A percentile compares a stretch with the other conserved stretches of the same genome.
Evolutionary conservation across 1,284 basidiomycete genomes (phyloP).

Genomic region (Cutaneotrichosporon cavernicola): DNA sequence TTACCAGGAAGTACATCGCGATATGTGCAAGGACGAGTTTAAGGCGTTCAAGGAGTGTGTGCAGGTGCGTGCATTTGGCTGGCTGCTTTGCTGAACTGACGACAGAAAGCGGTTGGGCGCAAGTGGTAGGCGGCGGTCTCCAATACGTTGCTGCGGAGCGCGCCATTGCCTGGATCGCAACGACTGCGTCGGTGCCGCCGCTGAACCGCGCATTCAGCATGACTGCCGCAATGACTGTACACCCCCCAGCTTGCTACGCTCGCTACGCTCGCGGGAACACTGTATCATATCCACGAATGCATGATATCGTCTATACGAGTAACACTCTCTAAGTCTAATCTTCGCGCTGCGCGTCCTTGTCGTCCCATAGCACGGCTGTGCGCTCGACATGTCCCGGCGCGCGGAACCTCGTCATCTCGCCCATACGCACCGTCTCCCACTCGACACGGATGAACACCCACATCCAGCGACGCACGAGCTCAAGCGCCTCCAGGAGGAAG

Average conservation of each 20-base stretch:
- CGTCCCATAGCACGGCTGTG: constrained; percentile 24
- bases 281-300: constrained; percentile 13
- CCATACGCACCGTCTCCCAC: constrained; percentile 79
- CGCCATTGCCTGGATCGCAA: neutral
- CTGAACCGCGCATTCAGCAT: too few species aligned
- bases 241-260: too few species aligned
- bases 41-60: constrained; percentile 55
- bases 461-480: constrained; percentile 85
- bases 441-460: constrained; percentile 97
- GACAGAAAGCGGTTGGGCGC: constrained; percentile 45
- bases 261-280: neutral
- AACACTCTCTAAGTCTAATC: constrained; percentile 6
- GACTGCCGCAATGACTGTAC: too few species aligned
- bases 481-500: constrained; percentile 87
- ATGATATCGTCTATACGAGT: constrained; percentile 16
- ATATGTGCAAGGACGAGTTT: constrained; percentile 55
- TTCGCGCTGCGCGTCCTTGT: constrained; percentile 19
- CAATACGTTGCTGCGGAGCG: too few species aligned
- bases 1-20: constrained; percentile 53
- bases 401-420: constrained; percentile 38
- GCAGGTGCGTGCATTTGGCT: constrained; percentile 41
- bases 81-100: neutral
- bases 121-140: constrained; percentile 38
- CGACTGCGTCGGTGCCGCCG: neutral
- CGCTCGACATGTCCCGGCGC: constrained; percentile 13